Conservation (phyloP, 306 rosid genomes). For the Vachellia pachyceras region DNA sequence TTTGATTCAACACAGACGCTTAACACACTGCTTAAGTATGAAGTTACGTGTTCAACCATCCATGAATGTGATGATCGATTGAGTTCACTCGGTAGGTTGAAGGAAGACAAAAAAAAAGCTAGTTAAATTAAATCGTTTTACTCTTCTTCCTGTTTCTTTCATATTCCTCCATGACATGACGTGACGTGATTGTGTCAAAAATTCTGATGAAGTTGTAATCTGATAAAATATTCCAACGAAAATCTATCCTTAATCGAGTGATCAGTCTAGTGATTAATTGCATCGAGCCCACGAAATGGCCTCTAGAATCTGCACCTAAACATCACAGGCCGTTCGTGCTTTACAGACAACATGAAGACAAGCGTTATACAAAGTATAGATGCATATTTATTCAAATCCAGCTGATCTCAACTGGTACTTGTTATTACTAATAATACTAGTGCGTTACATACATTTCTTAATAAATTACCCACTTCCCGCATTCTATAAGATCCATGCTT, state of each 20-base stretch:
- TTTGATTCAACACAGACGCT: too few species aligned
- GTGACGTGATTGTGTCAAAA: too few species aligned
- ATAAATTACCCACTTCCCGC: neutral
- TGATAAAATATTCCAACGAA: neutral
- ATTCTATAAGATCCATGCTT: neutral
- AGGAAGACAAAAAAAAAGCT: too few species aligned
- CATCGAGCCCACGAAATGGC: conserved; percentile 59
- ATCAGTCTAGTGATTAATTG: neutral
- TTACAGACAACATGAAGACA: conserved; percentile 39
- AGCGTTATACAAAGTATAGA: conserved; percentile 16
- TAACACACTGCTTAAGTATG: too few species aligned
- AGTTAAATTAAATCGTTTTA: too few species aligned
- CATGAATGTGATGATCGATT: too few species aligned
- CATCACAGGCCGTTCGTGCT: conserved; percentile 13
- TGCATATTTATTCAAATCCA: conserved; percentile 9
- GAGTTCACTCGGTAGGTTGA: too few species aligned
- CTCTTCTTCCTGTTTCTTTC: too few species aligned
- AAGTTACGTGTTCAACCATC: too few species aligned
- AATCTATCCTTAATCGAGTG: conserved; percentile 8
- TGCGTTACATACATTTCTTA: neutral
- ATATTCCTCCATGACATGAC: too few species aligned
- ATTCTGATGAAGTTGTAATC: too few species aligned
- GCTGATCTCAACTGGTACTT: conserved; percentile 35
- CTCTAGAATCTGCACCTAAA: conserved; percentile 1
- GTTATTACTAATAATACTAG: conserved; percentile 25